These are phyloP conservation scores for Penicillium sp. DNA, from an alignment of 2,329 filamentous ascomycete genomes.

Conservation along the genomic window DNA sequence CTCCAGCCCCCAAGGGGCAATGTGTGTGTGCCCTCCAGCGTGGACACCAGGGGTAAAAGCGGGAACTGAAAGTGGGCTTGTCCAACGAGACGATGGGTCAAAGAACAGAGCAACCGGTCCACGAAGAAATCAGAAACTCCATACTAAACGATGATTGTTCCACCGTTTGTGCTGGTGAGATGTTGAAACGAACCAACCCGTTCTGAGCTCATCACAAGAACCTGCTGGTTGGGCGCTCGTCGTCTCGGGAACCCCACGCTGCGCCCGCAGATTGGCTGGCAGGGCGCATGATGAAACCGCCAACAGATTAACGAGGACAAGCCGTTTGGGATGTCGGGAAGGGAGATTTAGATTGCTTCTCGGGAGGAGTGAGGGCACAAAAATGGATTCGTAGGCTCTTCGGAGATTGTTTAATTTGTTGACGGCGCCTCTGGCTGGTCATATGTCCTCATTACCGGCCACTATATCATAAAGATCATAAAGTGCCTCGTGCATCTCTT, in stretches of 20 bases:
- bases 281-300: constrained; percentile 25
- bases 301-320: neutral
- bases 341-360: neutral
- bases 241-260: constrained; percentile 23
- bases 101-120: neutral
- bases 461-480: neutral
- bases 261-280: constrained; percentile 18
- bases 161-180: constrained; percentile 14
- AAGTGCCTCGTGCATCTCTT: neutral
- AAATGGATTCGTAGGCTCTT: neutral
- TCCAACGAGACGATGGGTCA: neutral
- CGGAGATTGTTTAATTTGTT: neutral
- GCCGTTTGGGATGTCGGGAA: constrained; percentile 3
- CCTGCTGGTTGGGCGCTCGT: constrained; percentile 8
- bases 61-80: constrained; percentile 1
- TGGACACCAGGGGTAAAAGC: constrained; percentile 6
- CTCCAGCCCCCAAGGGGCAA: neutral
- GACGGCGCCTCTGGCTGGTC: neutral
- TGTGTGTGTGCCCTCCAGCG: neutral
- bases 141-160: constrained; percentile 1
- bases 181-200: constrained; percentile 12
- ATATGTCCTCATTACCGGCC: neutral
- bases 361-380: neutral
- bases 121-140: neutral
- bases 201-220: constrained; percentile 11